These are phyloP conservation scores for Populus nigra DNA, from an alignment of 345 rosid species.

Conservation along the genomic window DNA sequence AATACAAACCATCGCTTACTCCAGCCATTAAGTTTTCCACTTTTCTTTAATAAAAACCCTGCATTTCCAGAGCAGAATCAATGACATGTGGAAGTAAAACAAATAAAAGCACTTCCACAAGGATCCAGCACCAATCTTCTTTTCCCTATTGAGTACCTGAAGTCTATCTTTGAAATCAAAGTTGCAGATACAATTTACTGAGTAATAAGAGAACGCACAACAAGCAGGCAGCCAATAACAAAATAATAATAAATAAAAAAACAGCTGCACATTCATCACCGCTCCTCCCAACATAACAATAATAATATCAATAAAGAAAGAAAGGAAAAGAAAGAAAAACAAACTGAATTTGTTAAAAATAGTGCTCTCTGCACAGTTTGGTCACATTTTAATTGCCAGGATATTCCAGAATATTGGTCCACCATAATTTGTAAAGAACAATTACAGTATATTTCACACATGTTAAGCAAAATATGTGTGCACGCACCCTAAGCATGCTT, in stretches of 20 bases:
- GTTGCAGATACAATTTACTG: neutral
- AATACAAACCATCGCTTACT: conserved; percentile 93
- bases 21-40: conserved; percentile 93
- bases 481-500: neutral
- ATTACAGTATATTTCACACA: neutral
- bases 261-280: neutral
- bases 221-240: neutral
- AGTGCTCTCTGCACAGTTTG: neutral
- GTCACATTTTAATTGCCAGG: neutral
- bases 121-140: neutral
- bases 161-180: neutral
- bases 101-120: neutral
- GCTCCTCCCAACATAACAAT: neutral
- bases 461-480: neutral
- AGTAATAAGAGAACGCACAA: neutral
- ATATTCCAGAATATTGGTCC: neutral
- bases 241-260: neutral
- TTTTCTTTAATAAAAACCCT: conserved; percentile 91
- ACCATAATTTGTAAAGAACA: neutral
- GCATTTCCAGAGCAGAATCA: conserved; percentile 27
- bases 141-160: neutral
- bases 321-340: too few relatives aligned
- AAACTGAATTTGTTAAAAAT: neutral
- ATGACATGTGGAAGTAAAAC: neutral
- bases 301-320: neutral